Evolutionary conservation across 306 rosid genomes (phyloP), one percentile per base, ranked within the genome.

Genomic region (Pterocarpus santalinus): DNA sequence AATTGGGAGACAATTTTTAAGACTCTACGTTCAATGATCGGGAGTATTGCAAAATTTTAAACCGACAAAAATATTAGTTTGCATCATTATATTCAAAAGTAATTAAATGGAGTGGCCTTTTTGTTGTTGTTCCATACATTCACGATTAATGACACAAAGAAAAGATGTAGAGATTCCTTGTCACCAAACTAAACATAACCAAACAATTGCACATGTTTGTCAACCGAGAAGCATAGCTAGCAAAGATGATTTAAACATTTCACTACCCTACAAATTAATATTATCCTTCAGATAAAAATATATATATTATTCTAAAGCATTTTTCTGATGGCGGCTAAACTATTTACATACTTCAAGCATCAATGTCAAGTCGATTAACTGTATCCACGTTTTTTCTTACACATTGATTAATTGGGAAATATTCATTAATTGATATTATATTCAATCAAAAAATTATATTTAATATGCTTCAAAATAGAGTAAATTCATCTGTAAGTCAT

Each of bases 211-310:
- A 47, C 72, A 11, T 76, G 72, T 47, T 76, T 16, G 36, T 41
- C 15, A 46, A 65, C 39, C 22, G 3, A 51, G 74, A 52, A 17
- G 30, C 65, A 76, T 34, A 65, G 41, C 64, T 49, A 65, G 30
- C 72, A 63, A 75, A 44, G 80, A 75, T 46, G 46, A 57, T 33
- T 61, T 30, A n/a, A 60, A 30, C 80, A 76, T 63, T 72, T 32
- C 65, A 16, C 12, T 46, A 30, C 12, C 8, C 8, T 0, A 36
- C 36, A 34, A 2, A 34, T 49, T 49, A 49, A 16, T 49, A 76
- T 16, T 5, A 34, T 47, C 35, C 9, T 11, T 64, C 28, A 22
- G 28, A 22, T 22, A 22, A 22, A 22, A 22, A 22, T 22, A 22
- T 22, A 22, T 22, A 22, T 22, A 22, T 22, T 22, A 22, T 22